Base-by-base conservation (phyloP, 1,139 yeast genomes). In the Nakaseomyces delphensis region DNA sequence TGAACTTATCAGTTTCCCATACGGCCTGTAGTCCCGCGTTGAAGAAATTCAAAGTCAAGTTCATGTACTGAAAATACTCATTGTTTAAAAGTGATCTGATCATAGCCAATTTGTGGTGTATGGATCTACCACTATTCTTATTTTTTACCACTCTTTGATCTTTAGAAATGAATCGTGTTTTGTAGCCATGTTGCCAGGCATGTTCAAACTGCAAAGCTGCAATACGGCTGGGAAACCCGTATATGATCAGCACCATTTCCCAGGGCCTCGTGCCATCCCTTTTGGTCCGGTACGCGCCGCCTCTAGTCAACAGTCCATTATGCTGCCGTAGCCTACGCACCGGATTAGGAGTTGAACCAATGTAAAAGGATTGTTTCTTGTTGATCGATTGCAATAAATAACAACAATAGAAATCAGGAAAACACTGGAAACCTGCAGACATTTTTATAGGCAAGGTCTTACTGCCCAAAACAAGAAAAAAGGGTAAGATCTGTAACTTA, bases 281-380 rank as follows among this genome's bases (percentile, higher is more conserved):
- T 47, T 69, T 76, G 0, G 95, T 84, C 36, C 76, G 63, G 53
- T 65, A 76, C 0, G 95, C 95, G 1, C 89, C 89, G 1, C 84
- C 84, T 7, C 46, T 48, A n/a, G 64, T 65, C 15, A 80, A 56
- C 4, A 71, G 75, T 1, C 95, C 94, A 63, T 84, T 84, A 56
- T 84, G 95, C 51, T 84, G 95, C 31, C 85, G 62, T 4, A 84
- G 64, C 39, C 95, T 58, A 45, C 89, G 61, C 1, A 65, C 56
- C 0, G 93, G 91, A 54, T 81, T 73, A 0, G 91, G 89, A 0
- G 91, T 81, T 1, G 91, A 82, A 1, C 94, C 94, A 4, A 83
- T 71, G 53, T 83, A 83, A 51, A 77, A 77, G 5, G 81, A 72
- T 35, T 67, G 65, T 10, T 75, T 74, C 50, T 73, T 74, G 2